A percentile compares a stretch with the other conserved stretches of the same genome.
Evolutionary conservation across 2,329 filamentous ascomycete genomes (phyloP).

Genomic region (Cytospora leucostoma): DNA sequence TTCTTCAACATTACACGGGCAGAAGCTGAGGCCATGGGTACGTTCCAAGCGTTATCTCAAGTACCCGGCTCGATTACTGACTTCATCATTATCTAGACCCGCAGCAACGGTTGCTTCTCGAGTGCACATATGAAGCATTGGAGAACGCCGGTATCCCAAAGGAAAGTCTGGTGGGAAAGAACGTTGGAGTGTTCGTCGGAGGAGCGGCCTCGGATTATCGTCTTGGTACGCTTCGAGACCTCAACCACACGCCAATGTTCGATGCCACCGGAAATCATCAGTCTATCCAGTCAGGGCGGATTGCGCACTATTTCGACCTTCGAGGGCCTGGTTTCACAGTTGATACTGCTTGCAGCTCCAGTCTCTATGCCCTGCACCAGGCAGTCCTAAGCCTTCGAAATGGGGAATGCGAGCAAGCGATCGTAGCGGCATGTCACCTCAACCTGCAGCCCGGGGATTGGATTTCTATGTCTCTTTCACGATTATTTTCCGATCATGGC

Average conservation of each 20-base stretch:
- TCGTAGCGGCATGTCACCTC: slow-evolving; percentile 15
- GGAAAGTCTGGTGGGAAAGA: slow-evolving; percentile 34
- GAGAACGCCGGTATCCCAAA: slow-evolving; percentile 38
- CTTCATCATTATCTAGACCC: slow-evolving; percentile 30
- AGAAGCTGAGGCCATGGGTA: slow-evolving; percentile 41
- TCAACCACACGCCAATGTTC: slow-evolving; percentile 28
- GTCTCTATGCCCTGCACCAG: slow-evolving; percentile 33
- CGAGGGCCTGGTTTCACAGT: slow-evolving; percentile 36
- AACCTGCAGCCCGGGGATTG: slow-evolving; percentile 27
- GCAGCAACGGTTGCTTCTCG: slow-evolving; percentile 37
- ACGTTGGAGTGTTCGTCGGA: slow-evolving; percentile 39
- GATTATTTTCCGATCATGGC: slow-evolving; percentile 30
- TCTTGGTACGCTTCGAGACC: slow-evolving; percentile 26
- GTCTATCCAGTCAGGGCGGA: slow-evolving; percentile 31
- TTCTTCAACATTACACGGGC: slow-evolving; percentile 42
- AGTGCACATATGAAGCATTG: slow-evolving; percentile 39
- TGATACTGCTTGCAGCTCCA: slow-evolving; percentile 37
- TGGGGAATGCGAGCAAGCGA: slow-evolving; percentile 34
- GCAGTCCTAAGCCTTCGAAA: slow-evolving; percentile 36
- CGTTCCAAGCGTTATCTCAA: slow-evolving; percentile 1
- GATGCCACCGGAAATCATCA: slow-evolving; percentile 27
- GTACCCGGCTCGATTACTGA: background rate
- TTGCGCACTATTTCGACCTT: slow-evolving; percentile 36
- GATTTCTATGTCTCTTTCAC: slow-evolving; percentile 31
- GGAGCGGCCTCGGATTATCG: slow-evolving; percentile 31